Conservation (phyloP, 1,139 yeast species). For the Taphrina betulina region DNA sequence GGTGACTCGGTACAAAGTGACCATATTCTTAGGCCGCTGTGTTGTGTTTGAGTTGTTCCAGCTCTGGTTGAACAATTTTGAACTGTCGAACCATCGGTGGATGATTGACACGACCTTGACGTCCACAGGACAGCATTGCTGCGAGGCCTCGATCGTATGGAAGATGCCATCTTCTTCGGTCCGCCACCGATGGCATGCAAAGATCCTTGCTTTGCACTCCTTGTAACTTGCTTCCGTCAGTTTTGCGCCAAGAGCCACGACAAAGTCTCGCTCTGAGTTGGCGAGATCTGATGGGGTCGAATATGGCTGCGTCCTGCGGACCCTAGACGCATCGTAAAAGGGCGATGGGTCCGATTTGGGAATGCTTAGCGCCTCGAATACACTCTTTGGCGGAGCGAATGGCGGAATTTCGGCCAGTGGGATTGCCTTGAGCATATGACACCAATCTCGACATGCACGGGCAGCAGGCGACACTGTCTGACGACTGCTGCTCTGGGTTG, state of each 20-base stretch:
- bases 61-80: not conserved
- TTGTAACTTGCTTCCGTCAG: slow-evolving; percentile 3
- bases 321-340: too few species aligned
- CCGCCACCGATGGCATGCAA: slow-evolving; percentile 16
- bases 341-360: too few species aligned
- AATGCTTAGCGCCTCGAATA: too few species aligned
- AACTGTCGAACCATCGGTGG: slow-evolving; percentile 17
- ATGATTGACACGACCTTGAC: slow-evolving; percentile 10
- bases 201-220: slow-evolving; percentile 7
- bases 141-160: slow-evolving; percentile 11
- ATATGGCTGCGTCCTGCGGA: too few species aligned
- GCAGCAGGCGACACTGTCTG: too few species aligned
- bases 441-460: too few species aligned
- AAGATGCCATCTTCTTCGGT: slow-evolving; percentile 7
- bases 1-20: not conserved
- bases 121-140: not conserved
- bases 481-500: too few species aligned
- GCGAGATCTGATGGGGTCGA: too few species aligned
- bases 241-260: slow-evolving; percentile 1
- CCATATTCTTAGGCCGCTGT: not conserved
- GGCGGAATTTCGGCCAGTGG: too few species aligned
- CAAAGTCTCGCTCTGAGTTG: slow-evolving; percentile 7
- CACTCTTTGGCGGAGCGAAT: too few species aligned
- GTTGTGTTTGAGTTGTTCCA: not conserved
- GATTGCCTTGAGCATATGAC: not conserved